Conservation (phyloP, 495 filamentous ascomycete species). For the Friedmanniomyces endolithicus region DNA sequence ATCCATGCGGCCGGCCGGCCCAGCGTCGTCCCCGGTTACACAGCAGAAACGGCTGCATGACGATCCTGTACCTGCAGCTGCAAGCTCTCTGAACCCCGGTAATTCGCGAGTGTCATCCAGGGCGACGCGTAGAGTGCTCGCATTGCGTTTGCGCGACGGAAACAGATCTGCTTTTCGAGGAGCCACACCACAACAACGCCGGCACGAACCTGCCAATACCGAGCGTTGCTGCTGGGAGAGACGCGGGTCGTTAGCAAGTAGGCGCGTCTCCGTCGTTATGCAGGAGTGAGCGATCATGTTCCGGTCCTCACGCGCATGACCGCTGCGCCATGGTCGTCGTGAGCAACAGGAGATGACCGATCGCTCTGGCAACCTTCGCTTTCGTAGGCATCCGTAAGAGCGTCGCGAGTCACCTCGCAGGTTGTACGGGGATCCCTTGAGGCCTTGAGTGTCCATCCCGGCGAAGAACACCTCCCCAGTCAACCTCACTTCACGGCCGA, state of each 20-base stretch:
- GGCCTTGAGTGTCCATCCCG: neutral
- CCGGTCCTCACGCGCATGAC: neutral
- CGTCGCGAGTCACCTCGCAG: too few species aligned
- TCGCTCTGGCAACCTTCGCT: neutral
- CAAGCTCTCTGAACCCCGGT: neutral
- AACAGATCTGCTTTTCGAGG: neutral
- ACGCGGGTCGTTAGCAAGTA: neutral
- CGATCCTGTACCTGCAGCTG: neutral
- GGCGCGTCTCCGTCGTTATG: neutral
- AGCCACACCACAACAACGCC: neutral
- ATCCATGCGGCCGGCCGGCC: neutral
- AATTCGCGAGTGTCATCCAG: neutral
- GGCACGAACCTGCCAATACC: too few species aligned
- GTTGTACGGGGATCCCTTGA: too few species aligned
- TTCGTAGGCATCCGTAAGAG: neutral
- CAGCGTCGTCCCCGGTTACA: conserved; percentile 1
- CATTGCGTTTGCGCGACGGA: neutral
- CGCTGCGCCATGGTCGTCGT: neutral
- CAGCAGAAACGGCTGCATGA: neutral
- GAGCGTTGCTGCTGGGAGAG: neutral
- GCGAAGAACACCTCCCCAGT: too few species aligned
- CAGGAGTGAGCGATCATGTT: neutral
- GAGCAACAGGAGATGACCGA: neutral
- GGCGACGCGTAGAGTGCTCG: neutral
- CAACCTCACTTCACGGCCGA: too few species aligned